These are phyloP conservation scores for Penicillium crustosum DNA, from an alignment of 2,329 filamentous ascomycete species.

Conservation along the genomic window DNA sequence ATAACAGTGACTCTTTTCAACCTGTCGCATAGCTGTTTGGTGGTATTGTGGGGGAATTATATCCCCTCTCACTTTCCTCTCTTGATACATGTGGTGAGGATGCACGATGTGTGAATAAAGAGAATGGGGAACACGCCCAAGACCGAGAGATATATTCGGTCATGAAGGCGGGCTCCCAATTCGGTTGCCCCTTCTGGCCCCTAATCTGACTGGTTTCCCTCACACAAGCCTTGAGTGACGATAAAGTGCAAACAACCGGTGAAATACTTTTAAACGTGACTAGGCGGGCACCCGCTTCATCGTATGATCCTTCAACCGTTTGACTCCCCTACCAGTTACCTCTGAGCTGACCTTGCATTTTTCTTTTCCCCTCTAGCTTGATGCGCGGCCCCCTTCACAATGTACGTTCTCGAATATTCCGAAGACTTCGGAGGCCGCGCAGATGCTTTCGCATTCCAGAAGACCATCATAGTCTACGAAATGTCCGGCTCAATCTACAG, in stretches of 20 bases:
- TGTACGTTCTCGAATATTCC: conserved; percentile 6
- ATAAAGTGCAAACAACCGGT: neutral
- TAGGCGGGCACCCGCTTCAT: neutral
- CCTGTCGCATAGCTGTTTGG: neutral
- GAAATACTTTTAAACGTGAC: neutral
- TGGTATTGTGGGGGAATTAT: too few species aligned
- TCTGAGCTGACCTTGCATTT: neutral
- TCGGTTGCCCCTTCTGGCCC: neutral
- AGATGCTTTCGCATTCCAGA: neutral
- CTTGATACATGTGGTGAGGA: neutral
- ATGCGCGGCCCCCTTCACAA: neutral
- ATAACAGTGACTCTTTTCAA: neutral
- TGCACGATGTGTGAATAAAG: neutral
- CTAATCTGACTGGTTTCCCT: neutral
- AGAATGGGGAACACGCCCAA: neutral
- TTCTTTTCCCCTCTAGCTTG: neutral
- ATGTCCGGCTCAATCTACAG: conserved; percentile 2
- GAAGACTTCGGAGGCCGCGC: conserved; percentile 4
- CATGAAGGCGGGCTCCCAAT: neutral
- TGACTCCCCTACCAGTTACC: too few species aligned
- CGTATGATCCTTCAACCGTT: neutral
- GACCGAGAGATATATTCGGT: neutral
- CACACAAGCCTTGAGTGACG: neutral
- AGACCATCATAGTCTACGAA: conserved; percentile 5
- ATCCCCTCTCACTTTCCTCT: neutral